Base-by-base conservation (phyloP, 2,329 filamentous ascomycete genomes). In the Penicillium brevicompactum region DNA sequence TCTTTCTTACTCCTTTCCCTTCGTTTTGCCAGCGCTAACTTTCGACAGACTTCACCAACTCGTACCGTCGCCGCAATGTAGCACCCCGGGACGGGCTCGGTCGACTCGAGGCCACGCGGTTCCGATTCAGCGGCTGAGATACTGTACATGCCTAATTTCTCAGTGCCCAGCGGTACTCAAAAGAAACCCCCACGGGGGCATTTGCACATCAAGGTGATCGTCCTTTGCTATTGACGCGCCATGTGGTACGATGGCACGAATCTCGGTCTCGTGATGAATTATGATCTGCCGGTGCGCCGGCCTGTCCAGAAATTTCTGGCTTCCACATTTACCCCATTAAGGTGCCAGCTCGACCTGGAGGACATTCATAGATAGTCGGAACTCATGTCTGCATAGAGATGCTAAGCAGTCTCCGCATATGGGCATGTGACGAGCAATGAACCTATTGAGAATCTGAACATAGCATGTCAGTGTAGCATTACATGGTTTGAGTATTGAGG, bases 21-120 rank as follows among this genome's bases (percentile, higher is more conserved):
- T 16, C 3, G 32, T 2, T 11, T 48, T 37, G 6, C 14, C 24
- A 27, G 1, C 41, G 50, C 42, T 58, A 54, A 48, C 40, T 22
- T 13, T 14, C 3, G 38, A 11, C 53, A 78, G 95, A 99, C 75
- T 99, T 99, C 71, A 97, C 94, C 22, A 96, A 93, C 71, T 90
- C 87, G 30, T 99, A 99, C 74, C 86, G 95, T 48, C 84, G 95
- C 69, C 84, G 95, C 59, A 97, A 99, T 69, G 90, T 99, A 45
- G 93, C 94, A n/a, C 94, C 94, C 6, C 81, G 93, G 57, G 93
- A 97, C 70, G 93, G 93, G 1, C 79, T 97, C 41, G 93, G 93
- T 3, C 84, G 91, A 69, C 78, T 97, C 55, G 92, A 96, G 76
- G 91, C 92, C 22, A 86, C 88, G 21, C 86, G 90, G 61, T 97